These are phyloP conservation scores for Geranomyces michiganensis DNA, from an alignment of 192 early-diverging fungal species.

Conservation along the genomic window DNA sequence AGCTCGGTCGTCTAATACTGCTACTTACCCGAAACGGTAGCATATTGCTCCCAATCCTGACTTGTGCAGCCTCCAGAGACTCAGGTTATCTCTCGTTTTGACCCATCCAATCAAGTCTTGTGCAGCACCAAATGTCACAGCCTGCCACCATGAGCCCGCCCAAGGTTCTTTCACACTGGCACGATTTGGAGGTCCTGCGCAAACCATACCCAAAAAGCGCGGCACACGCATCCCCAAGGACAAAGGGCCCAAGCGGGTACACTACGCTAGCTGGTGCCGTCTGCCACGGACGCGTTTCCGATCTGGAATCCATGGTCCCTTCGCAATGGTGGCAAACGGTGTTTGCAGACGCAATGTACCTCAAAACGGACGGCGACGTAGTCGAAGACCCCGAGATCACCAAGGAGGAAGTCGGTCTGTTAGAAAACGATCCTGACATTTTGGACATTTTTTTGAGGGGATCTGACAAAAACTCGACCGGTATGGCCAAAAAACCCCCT, in stretches of 20 bases:
- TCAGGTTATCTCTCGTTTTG: too few species aligned
- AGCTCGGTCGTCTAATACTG: too few species aligned
- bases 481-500: not conserved
- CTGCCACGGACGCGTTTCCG: slow-evolving; percentile 59
- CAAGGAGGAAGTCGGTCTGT: slow-evolving; percentile 52
- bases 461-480: slow-evolving; percentile 2
- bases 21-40: too few species aligned
- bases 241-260: slow-evolving; percentile 15
- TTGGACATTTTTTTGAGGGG: slow-evolving; percentile 40
- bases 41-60: too few species aligned
- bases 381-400: slow-evolving; percentile 71
- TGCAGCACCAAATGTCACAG: slow-evolving; percentile 34
- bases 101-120: too few species aligned
- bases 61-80: too few species aligned
- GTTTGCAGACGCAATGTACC: slow-evolving; percentile 61
- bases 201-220: slow-evolving; percentile 14
- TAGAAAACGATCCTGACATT: slow-evolving; percentile 45
- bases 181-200: slow-evolving; percentile 23
- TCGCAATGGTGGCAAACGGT: slow-evolving; percentile 63
- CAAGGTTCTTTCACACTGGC: slow-evolving; percentile 13
- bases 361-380: slow-evolving; percentile 71
- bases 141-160: slow-evolving; percentile 25
- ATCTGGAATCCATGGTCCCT: slow-evolving; percentile 58
- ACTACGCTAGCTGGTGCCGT: slow-evolving; percentile 21
- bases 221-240: not conserved